Base-by-base conservation (phyloP, 495 filamentous ascomycete genomes). In the Letharia lupina region DNA sequence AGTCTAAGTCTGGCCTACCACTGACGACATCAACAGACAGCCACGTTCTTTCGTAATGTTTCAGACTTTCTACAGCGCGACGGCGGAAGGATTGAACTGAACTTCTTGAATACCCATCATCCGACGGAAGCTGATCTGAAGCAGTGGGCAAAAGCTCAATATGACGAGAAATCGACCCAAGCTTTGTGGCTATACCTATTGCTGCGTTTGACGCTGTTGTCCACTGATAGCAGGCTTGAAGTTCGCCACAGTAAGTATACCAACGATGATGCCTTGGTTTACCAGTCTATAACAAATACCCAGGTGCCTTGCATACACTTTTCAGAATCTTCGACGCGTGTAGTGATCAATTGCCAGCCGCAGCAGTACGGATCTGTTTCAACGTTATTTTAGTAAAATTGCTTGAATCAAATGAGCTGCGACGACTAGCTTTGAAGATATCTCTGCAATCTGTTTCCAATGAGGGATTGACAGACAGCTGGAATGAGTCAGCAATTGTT, bases 21-120 rank as follows among this genome's bases (percentile, higher is more conserved):
- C 79, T 72, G 33, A 60, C 66, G 20, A 18, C 33, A 44, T 41
- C 20, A 68, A 39, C 65, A 88, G 84, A 93, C 91, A 2, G 88
- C 94, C 15, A 96, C 93, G 0, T 95, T 95, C 71, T 96, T 96
- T 76, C 96, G 91, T 89, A 91, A 91, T 67, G 83, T 96, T 16
- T 96, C 94, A 3, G 93, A 96, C 73, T 95, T 90, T 67, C 81
- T 98, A 42, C 81, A 80, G 60, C 75, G 72, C 50, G 76, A 78
- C 37, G 83, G 78, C 54, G 77, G 78, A 23, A 66, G 69, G 15
- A 80, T 81, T 60, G 76, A 74, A 0, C 73, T 87, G 47, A 78
- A 84, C 59, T 73, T 68, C 15, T 67, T 77, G 59, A 72, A 80
- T 31, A 73, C 75, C 60, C 65, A 74, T 48, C 72, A 76, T 2